Evolutionary conservation across 2,329 filamentous ascomycete species (phyloP).

Genomic region (Penicillium sp.): DNA sequence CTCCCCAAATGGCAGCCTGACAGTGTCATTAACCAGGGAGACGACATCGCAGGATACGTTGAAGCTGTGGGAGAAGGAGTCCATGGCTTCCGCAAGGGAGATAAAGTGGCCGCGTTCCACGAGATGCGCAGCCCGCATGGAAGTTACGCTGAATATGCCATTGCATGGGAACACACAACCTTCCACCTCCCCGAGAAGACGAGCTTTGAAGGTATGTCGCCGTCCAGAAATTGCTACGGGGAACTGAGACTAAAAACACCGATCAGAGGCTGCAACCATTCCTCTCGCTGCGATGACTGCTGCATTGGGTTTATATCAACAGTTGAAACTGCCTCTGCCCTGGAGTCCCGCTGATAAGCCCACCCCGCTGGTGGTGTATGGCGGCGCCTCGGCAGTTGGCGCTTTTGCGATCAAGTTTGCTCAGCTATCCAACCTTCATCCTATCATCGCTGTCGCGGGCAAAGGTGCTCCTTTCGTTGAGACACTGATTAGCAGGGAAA

Average conservation of each 20-base stretch:
- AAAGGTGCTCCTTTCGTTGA: slow-evolving; percentile 53
- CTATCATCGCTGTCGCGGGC: slow-evolving; percentile 61
- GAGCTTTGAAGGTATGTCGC: slow-evolving; percentile 51
- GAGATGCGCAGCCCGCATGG: slow-evolving; percentile 53
- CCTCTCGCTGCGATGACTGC: slow-evolving; percentile 58
- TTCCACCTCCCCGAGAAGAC: slow-evolving; percentile 53
- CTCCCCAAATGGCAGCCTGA: slow-evolving; percentile 15
- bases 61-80: slow-evolving; percentile 53
- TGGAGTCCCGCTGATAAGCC: slow-evolving; percentile 43
- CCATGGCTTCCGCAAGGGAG: slow-evolving; percentile 55
- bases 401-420: slow-evolving; percentile 60
- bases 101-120: slow-evolving; percentile 53
- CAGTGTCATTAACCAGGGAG: slow-evolving; percentile 44
- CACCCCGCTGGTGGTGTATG: slow-evolving; percentile 50
- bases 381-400: slow-evolving; percentile 56
- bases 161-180: slow-evolving; percentile 54
- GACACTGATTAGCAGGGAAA: slow-evolving; percentile 51
- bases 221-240: no score
- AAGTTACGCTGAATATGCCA: slow-evolving; percentile 57
- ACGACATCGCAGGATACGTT: slow-evolving; percentile 54
- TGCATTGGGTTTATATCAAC: slow-evolving; percentile 51
- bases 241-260: not conserved
- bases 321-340: slow-evolving; percentile 50
- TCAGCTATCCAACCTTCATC: slow-evolving; percentile 56
- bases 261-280: slow-evolving; percentile 54